These are phyloP conservation scores for Melastoma malabathricum DNA, from an alignment of 345 rosid genomes.

Conservation along the genomic window DNA sequence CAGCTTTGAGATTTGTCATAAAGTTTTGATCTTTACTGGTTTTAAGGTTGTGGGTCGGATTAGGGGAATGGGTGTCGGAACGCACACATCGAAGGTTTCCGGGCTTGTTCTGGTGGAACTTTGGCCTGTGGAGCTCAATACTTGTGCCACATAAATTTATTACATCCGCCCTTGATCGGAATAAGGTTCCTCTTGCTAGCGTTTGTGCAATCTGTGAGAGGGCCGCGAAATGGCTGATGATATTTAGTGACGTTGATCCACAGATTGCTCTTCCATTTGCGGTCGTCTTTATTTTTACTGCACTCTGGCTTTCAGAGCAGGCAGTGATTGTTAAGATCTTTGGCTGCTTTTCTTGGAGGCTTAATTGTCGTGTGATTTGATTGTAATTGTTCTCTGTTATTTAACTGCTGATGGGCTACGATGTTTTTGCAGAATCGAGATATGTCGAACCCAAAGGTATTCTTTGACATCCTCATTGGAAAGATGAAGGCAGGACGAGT, in stretches of 20 bases:
- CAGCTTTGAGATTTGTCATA: too few relatives aligned
- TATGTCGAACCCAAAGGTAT: slow-evolving; percentile 64
- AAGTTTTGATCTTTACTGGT: too few relatives aligned
- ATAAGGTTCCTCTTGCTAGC: slow-evolving; percentile 10
- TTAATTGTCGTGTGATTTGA: too few relatives aligned
- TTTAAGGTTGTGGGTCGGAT: background rate
- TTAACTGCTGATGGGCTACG: background rate
- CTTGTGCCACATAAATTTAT: slow-evolving; percentile 51
- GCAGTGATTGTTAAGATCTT: too few relatives aligned
- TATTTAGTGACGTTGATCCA: too few relatives aligned
- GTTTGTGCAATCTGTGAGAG: slow-evolving; percentile 14
- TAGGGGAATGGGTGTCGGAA: background rate
- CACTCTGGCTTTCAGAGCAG: too few relatives aligned
- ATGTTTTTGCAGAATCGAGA: slow-evolving; percentile 1
- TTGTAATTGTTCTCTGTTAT: too few relatives aligned
- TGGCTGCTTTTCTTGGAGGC: too few relatives aligned
- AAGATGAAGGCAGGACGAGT: slow-evolving; percentile 47
- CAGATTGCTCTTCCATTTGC: too few relatives aligned
- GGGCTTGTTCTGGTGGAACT: slow-evolving; percentile 11
- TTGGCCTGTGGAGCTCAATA: slow-evolving; percentile 58
- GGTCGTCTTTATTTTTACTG: too few relatives aligned
- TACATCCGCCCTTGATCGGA: slow-evolving; percentile 6
- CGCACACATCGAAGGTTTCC: slow-evolving; percentile 91
- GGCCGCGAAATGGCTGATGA: slow-evolving; percentile 18
- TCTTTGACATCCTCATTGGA: slow-evolving; percentile 63